These are phyloP conservation scores for Solanum hybrid DNA, from an alignment of 305 asterid genomes.

Conservation along the genomic window DNA sequence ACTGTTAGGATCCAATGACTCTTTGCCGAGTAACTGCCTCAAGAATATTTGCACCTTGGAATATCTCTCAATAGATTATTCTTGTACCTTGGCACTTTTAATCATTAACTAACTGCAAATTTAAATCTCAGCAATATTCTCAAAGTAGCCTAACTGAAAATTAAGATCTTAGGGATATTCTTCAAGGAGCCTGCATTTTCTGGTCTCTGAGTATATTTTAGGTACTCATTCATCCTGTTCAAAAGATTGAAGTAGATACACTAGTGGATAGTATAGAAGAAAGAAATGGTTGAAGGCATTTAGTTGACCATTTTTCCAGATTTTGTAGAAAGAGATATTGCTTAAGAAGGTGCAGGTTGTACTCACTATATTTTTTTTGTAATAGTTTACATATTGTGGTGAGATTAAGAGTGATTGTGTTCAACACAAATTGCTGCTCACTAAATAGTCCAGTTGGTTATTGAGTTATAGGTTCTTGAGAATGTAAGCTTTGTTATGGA, in stretches of 20 bases:
- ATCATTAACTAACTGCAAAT: background rate
- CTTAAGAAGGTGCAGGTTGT: background rate
- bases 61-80: background rate
- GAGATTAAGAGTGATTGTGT: background rate
- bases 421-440: background rate
- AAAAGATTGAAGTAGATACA: background rate
- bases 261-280: background rate
- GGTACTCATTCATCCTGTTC: background rate
- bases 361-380: background rate
- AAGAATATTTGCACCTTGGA: background rate
- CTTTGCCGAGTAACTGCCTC: background rate
- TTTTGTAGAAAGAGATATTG: background rate
- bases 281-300: background rate
- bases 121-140: background rate
- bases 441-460: background rate
- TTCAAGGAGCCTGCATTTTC: background rate
- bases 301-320: background rate
- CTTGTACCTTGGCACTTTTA: background rate
- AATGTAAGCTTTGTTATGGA: background rate
- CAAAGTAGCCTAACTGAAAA: background rate
- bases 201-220: background rate
- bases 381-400: background rate
- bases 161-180: background rate
- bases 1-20: background rate
- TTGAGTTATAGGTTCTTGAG: background rate